A percentile compares a stretch with the other conserved stretches of the same genome.
Conservation (phyloP, 176 grass and related monocot species). For the Aegilops bicornis region DNA sequence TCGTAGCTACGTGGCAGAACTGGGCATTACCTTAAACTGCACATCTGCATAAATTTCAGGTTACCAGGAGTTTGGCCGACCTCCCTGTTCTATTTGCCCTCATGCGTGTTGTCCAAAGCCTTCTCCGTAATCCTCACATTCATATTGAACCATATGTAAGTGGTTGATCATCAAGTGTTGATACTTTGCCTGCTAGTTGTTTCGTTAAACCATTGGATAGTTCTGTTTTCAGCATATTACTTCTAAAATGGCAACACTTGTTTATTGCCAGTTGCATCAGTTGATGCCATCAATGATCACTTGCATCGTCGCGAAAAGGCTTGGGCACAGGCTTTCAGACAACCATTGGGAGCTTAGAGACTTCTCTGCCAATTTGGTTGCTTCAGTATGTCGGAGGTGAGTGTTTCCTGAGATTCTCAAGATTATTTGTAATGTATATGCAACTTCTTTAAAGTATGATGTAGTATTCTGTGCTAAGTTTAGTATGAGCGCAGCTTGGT, state of each 20-base stretch:
- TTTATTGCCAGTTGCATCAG: slow-evolving; percentile 74
- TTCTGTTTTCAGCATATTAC: slow-evolving; percentile 4
- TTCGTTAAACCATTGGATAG: not conserved
- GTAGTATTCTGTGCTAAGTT: not conserved
- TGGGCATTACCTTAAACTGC: slow-evolving; percentile 19
- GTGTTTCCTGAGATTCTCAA: slow-evolving; percentile 4
- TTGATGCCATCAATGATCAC: slow-evolving; percentile 91
- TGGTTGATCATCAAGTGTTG: slow-evolving; percentile 14
- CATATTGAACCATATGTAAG: slow-evolving; percentile 99
- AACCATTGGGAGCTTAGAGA: slow-evolving; percentile 95
- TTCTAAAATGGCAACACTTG: slow-evolving; percentile 20
- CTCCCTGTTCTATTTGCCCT: slow-evolving; percentile 87
- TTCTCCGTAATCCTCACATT: slow-evolving; percentile 91
- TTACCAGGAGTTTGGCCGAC: slow-evolving; percentile 79
- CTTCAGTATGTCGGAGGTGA: slow-evolving; percentile 82
- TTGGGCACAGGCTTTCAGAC: slow-evolving; percentile 74
- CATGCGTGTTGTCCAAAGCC: slow-evolving; percentile 83
- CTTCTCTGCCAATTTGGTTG: slow-evolving; percentile 88
- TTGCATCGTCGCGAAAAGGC: slow-evolving; percentile 81
- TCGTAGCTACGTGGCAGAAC: not conserved
- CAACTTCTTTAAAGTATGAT: not conserved
- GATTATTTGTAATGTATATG: not conserved
- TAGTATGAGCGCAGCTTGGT: too few species aligned
- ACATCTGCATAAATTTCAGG: slow-evolving; percentile 52
- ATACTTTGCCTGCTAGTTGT: not conserved